Evolutionary conservation across 345 rosid genomes (phyloP), one percentile per base, ranked within the genome.

Genomic region (Arabis hirsuta): DNA sequence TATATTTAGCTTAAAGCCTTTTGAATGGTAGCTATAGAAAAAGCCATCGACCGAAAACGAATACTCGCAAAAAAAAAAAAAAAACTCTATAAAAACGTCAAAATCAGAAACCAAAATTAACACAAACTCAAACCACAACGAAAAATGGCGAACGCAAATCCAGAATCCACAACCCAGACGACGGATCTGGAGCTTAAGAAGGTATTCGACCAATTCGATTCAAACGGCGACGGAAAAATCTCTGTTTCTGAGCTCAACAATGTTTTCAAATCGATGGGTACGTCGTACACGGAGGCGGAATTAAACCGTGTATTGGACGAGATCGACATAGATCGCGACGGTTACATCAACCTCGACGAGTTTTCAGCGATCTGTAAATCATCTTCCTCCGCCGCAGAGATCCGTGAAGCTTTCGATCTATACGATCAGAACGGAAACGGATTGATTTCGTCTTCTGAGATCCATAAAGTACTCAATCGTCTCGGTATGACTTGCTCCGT

Each of bases 181-280:
- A 73, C 60, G 12, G 74, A 69, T 36, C 58, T 79, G 16, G 88
- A 92, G 73, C 86, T 92, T 5, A 72, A 81, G 76, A 81, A 52
- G 44, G 84, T 92, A 46, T 92, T 92, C 81, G 9, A 88, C 76
- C 85, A 86, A 52, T 92, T 92, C 86, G 98, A 92, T 56, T 11
- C 90, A 62, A 90, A 92, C 78, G 79, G 82, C 54, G 98, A 92
- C 63, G 97, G 98, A 22, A 87, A 81, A 86, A 90, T 92, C 90
- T 92, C 96, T 8, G 71, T 70, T 1, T 6, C 66, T 0, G 98
- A 92, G 69, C 93, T 92, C 57, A 78, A 84, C 4, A 80, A 70
- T 16, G 92, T 93, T 20, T 61, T 93, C 80, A 73, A 85, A 45
- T 64, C 96, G 19, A 76, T 85, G 84, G 96, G 97, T n/a, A 80